Percentiles rank a stretch among this genome's conserved stretches.
Conservation (phyloP, 345 rosid genomes). For the Eucalyptus tenuipes region DNA sequence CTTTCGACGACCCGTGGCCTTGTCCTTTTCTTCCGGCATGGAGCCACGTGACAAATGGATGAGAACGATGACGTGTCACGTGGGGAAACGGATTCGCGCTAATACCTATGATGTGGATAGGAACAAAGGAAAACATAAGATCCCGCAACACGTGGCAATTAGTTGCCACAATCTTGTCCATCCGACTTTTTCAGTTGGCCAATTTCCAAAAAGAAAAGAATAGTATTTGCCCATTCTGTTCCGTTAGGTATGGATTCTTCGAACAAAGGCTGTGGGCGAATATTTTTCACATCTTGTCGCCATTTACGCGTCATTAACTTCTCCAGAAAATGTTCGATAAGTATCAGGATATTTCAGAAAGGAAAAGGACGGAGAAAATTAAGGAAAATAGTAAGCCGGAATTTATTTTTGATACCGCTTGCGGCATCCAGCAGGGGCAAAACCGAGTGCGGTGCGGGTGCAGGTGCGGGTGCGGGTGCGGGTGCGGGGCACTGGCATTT, state of each 20-base stretch:
- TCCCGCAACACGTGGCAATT: not conserved
- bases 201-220: not conserved
- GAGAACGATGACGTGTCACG: constrained; percentile 17
- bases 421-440: not conserved
- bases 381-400: not conserved
- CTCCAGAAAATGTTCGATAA: not conserved
- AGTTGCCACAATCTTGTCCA: not conserved
- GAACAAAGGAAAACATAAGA: not conserved
- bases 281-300: not conserved
- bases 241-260: not conserved
- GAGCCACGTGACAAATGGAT: constrained; percentile 1
- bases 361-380: too few relatives aligned
- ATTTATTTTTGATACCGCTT: not conserved
- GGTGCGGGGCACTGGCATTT: not conserved
- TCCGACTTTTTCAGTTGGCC: not conserved
- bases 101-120: not conserved
- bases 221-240: not conserved
- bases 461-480: not conserved
- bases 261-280: not conserved
- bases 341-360: not conserved
- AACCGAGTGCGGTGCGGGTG: not conserved
- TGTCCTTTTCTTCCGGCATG: not conserved
- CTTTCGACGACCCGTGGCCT: not conserved
- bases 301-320: not conserved
- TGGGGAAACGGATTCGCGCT: not conserved